Evolutionary conservation across 2,329 filamentous ascomycete species (phyloP).

Genomic region (Scytalidium sp.): DNA sequence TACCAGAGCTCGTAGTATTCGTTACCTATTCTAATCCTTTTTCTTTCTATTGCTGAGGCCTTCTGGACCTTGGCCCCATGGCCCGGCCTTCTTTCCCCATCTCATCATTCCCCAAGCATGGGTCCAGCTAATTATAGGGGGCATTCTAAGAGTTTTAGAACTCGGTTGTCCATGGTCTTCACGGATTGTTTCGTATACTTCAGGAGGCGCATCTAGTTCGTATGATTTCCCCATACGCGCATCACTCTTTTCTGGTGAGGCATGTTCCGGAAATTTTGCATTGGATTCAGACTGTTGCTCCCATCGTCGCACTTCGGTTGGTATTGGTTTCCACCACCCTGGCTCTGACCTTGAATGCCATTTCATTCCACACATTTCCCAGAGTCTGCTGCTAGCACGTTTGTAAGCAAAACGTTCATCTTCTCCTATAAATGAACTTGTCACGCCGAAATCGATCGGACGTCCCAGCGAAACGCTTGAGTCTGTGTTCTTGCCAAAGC

Average conservation of each 20-base stretch:
- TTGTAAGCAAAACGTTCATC: constrained; percentile 82
- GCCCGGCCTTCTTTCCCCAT: constrained; percentile 50
- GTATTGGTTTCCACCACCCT: constrained; percentile 68
- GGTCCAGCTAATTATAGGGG: constrained; percentile 47
- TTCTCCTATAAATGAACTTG: constrained; percentile 70
- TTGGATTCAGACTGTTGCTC: constrained; percentile 37
- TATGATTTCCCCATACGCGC: constrained; percentile 37
- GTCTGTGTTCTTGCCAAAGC: constrained; percentile 49
- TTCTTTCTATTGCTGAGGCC: constrained; percentile 31
- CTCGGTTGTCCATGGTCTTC: constrained; percentile 21
- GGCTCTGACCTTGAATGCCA: constrained; percentile 65
- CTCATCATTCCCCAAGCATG: constrained; percentile 52
- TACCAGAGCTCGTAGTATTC: background rate
- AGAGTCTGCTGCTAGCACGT: constrained; percentile 71
- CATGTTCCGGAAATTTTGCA: background rate
- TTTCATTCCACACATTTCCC: constrained; percentile 72
- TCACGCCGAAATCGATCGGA: constrained; percentile 60
- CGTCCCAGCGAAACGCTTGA: constrained; percentile 20
- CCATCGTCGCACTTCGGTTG: constrained; percentile 63
- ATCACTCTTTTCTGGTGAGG: constrained; percentile 25
- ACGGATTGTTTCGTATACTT: constrained; percentile 29
- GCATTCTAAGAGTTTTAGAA: constrained; percentile 37
- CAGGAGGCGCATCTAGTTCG: constrained; percentile 41
- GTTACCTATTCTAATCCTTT: constrained; percentile 17
- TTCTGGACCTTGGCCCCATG: constrained; percentile 45